Base-by-base conservation (phyloP, 345 rosid species). In the Acer yangbiense region DNA sequence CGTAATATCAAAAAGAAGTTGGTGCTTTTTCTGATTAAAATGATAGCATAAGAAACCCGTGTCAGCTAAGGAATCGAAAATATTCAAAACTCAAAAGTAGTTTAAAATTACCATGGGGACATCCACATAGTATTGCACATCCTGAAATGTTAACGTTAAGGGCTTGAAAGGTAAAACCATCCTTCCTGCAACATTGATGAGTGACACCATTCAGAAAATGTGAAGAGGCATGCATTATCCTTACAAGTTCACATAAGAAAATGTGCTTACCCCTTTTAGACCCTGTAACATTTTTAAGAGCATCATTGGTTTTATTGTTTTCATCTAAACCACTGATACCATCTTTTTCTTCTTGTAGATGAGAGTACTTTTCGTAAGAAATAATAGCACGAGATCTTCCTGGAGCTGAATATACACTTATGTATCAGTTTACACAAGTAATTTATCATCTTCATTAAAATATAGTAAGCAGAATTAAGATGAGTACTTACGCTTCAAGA, bases 91-190 rank as follows among this genome's bases (percentile, higher is more conserved):
- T 29, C 46, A 0, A 50, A 54, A 71, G 74, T 55, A 71, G 46
- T 23, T 54, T 32, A 16, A 16, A 46, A 76, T 82, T 84, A 88
- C 91, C 65, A 73, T 52, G 29, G 87, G 87, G 76, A 77, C 79
- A 55, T 84, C 79, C 0, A 88, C 85, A 7, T 67, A 86, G 75
- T 82, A 88, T 9, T 61, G 81, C 67, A 88, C 89, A 4, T 79
- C 71, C 77, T 84, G 41, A 18, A 88, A 88, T 3, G 86, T 62
- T 69, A 88, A 70, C 23, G 89, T 81, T 11, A 79, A 39, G 2
- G 86, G 86, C 69, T 84, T 77, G 77, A 88, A 88, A 48, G 90
- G 89, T 43, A 88, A 75, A 62, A 80, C 81, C 85, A 79, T 81
- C 72, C 77, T 75, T 74, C 83, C 85, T 72, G 67, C 57, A 16